Percentiles rank a stretch among this genome's conserved stretches.
Evolutionary conservation across 2,329 filamentous ascomycete species (phyloP).

Genomic region (Tricladium varicosporioides): DNA sequence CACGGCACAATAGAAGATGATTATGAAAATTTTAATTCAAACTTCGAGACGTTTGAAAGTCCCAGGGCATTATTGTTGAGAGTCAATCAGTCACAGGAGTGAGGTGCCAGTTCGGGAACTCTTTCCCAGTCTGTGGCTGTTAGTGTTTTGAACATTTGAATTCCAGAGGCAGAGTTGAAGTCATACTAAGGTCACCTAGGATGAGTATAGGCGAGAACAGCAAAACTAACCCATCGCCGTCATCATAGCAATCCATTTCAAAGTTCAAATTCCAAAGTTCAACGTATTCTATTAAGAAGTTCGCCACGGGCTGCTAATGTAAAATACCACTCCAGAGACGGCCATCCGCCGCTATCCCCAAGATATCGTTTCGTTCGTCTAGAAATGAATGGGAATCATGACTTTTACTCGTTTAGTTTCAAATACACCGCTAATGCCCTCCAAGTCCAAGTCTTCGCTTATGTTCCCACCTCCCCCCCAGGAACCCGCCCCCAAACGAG

Average conservation of each 20-base stretch:
- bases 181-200: no score
- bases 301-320: slow-evolving; percentile 19
- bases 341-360: slow-evolving; percentile 5
- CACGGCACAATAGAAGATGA: not conserved
- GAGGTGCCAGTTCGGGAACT: no score
- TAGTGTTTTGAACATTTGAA: no score
- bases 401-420: slow-evolving; percentile 1
- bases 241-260: no score
- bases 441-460: not conserved
- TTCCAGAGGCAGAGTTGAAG: no score
- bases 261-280: not conserved
- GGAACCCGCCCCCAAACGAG: not conserved
- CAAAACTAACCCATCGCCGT: no score
- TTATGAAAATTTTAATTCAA: not conserved
- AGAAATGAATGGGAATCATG: slow-evolving; percentile 19
- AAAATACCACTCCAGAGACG: slow-evolving; percentile 11
- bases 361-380: slow-evolving; percentile 11
- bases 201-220: no score
- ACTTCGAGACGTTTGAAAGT: no score
- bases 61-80: not conserved
- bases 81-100: no score
- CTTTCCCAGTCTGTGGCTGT: no score
- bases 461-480: no score
- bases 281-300: slow-evolving; percentile 26
- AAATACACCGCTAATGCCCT: slow-evolving; percentile 6